Evolutionary conservation across 2,329 filamentous ascomycete genomes (phyloP).

Genomic region (Tolypocladium endophyticum): DNA sequence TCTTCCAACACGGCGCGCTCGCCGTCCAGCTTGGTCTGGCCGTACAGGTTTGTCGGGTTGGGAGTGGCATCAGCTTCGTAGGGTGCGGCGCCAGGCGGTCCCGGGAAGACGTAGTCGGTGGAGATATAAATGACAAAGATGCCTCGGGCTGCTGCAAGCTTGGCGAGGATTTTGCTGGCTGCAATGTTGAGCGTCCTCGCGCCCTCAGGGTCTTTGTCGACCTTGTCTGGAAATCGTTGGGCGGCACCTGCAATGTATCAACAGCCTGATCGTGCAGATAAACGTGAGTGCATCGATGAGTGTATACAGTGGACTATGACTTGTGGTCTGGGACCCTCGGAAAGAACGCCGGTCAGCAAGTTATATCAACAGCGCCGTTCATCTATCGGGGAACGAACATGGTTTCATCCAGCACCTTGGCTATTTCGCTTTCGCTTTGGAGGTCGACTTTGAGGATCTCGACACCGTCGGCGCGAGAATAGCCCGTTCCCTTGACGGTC

Average conservation of each 20-base stretch:
- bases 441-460: slow-evolving; percentile 53
- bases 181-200: slow-evolving; percentile 65
- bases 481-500: slow-evolving; percentile 62
- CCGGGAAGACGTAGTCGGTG: slow-evolving; percentile 73
- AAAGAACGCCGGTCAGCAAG: not conserved
- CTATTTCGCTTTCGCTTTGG: slow-evolving; percentile 33
- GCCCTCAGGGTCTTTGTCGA: slow-evolving; percentile 66
- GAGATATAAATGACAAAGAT: slow-evolving; percentile 68
- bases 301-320: slow-evolving; percentile 74
- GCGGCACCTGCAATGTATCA: slow-evolving; percentile 53
- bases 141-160: slow-evolving; percentile 49
- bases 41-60: slow-evolving; percentile 66
- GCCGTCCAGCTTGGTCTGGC: slow-evolving; percentile 50
- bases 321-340: slow-evolving; percentile 45
- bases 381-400: slow-evolving; percentile 32
- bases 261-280: not conserved
- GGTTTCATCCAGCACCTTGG: slow-evolving; percentile 37
- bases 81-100: slow-evolving; percentile 67
- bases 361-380: not conserved
- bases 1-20: slow-evolving; percentile 56
- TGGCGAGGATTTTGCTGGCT: slow-evolving; percentile 57
- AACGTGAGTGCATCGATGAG: not conserved
- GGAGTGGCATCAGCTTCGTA: slow-evolving; percentile 58
- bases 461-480: slow-evolving; percentile 61
- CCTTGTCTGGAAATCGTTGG: slow-evolving; percentile 79